Conservation (phyloP, 202 grass and related monocot species). For the Zoysia matrella region DNA sequence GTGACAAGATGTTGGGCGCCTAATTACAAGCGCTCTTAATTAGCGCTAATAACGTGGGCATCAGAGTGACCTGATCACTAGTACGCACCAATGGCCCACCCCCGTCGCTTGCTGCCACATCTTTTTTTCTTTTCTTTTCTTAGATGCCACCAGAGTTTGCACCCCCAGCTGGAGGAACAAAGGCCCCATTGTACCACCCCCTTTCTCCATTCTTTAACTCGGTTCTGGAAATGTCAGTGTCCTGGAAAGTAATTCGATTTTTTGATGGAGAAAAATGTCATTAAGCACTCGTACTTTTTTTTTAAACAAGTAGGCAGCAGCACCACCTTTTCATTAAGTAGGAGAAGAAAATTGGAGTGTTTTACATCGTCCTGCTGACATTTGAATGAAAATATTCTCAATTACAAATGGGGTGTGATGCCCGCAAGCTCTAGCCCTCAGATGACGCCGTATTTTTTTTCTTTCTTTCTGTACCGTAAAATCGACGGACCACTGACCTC, state of each 20-base stretch:
- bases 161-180: conserved; percentile 28
- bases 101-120: too few relatives aligned
- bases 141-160: conserved; percentile 33
- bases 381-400: too few relatives aligned
- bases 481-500: not conserved
- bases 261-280: not conserved
- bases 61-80: conserved; percentile 20
- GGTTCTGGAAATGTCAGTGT: conserved; percentile 22
- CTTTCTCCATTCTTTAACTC: not conserved
- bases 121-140: conserved; percentile 10
- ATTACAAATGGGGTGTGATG: too few relatives aligned
- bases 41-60: conserved; percentile 8
- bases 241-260: not conserved
- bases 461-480: not conserved
- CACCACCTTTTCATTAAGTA: too few relatives aligned
- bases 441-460: not conserved
- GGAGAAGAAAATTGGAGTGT: too few relatives aligned
- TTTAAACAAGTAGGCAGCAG: too few relatives aligned
- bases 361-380: too few relatives aligned
- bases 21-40: too few relatives aligned
- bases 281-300: not conserved
- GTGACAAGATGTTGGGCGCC: too few relatives aligned
- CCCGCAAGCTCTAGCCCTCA: not conserved
- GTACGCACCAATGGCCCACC: conserved; percentile 15
- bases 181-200: not conserved